These are phyloP conservation scores for Colletotrichum musae DNA, from an alignment of 2,329 filamentous ascomycete genomes.

Conservation along the genomic window DNA sequence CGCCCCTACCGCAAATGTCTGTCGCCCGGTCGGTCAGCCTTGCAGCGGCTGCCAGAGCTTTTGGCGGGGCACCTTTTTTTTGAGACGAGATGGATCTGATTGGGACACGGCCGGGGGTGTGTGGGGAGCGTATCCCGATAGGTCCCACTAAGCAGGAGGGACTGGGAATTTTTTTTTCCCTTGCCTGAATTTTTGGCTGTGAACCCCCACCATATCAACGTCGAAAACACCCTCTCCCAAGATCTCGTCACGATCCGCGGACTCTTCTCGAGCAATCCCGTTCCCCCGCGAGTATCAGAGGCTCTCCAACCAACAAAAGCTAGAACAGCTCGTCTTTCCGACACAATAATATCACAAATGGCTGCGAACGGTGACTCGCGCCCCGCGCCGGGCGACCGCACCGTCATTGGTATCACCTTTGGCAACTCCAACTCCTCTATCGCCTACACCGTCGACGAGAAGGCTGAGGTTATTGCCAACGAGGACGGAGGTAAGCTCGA, in stretches of 20 bases:
- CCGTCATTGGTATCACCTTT: conserved; percentile 95
- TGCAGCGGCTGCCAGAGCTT: conserved; percentile 43
- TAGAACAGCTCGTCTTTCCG: conserved; percentile 10
- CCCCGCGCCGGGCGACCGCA: conserved; percentile 70
- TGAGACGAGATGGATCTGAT: conserved; percentile 28
- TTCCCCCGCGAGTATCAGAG: conserved; percentile 8
- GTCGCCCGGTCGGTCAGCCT: conserved; percentile 36
- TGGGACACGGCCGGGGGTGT: conserved; percentile 30
- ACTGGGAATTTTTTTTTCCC: conserved; percentile 40
- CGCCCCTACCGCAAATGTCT: conserved; percentile 10
- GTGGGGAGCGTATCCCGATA: conserved; percentile 6
- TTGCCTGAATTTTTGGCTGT: conserved; percentile 35
- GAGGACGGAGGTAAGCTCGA: conserved; percentile 82
- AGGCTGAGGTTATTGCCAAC: conserved; percentile 98
- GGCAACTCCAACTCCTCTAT: conserved; percentile 99
- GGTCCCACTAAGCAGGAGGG: conserved; percentile 26
- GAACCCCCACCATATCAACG: conserved; percentile 41
- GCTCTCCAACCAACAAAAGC: background rate
- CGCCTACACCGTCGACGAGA: conserved; percentile 92
- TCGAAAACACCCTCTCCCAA: conserved; percentile 33
- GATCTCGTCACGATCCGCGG: conserved; percentile 29
- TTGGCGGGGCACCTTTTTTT: conserved; percentile 39
- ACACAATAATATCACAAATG: conserved; percentile 53
- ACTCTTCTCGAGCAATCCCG: conserved; percentile 15
- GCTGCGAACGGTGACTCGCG: conserved; percentile 61